These are phyloP conservation scores for Sophora flavescens DNA, from an alignment of 306 rosid species.

Conservation along the genomic window DNA sequence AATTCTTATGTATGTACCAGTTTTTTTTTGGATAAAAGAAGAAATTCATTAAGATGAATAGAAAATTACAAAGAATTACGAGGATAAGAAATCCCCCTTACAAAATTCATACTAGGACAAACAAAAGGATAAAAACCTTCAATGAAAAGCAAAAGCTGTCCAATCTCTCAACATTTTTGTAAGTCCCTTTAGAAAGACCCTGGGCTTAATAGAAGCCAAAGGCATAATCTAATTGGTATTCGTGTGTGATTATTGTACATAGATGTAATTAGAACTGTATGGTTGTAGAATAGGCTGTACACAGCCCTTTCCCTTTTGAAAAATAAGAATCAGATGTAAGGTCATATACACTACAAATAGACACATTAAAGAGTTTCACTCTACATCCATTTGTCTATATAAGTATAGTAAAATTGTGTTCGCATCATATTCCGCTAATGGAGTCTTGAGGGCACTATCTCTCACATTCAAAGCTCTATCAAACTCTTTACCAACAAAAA, in stretches of 20 bases:
- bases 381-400: constrained; percentile 3
- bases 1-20: not conserved
- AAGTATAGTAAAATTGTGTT: not conserved
- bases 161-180: not conserved
- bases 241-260: constrained; percentile 2
- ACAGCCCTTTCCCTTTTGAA: not conserved
- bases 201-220: too few relatives aligned
- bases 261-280: not conserved
- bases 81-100: too few relatives aligned
- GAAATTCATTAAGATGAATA: too few relatives aligned
- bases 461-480: constrained; percentile 10
- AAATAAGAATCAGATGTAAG: not conserved
- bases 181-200: too few relatives aligned
- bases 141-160: too few relatives aligned
- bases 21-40: too few relatives aligned
- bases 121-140: too few relatives aligned
- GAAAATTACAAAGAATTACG: too few relatives aligned
- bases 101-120: too few relatives aligned
- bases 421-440: constrained; percentile 1
- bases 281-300: constrained; percentile 2
- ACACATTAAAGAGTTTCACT: constrained; percentile 28
- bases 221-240: not conserved
- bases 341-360: not conserved
- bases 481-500: not conserved
- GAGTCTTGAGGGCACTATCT: constrained; percentile 32